These are phyloP conservation scores for Exophiala spinifera DNA, from an alignment of 2,329 filamentous ascomycete genomes.

Conservation along the genomic window DNA sequence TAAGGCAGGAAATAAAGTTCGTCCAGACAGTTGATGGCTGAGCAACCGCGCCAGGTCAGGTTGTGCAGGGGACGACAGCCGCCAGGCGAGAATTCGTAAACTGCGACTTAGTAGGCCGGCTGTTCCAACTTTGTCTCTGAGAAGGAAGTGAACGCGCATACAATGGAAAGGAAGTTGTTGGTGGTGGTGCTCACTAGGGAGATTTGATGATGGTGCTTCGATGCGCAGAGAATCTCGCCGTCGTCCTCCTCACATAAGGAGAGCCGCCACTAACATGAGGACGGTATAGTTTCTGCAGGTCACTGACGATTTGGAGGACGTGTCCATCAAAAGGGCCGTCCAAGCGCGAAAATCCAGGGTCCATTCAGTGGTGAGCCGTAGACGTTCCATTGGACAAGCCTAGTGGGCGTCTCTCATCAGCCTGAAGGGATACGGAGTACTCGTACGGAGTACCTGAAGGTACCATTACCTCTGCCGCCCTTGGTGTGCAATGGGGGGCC, in stretches of 20 bases:
- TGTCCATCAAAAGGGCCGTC: neutral
- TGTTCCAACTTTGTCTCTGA: neutral
- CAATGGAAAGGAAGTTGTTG: neutral
- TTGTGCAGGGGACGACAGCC: neutral
- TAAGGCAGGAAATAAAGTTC: constrained; percentile 2
- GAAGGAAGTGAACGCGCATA: neutral
- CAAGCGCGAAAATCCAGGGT: neutral
- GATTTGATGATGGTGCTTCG: neutral
- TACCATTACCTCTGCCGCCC: too few relatives aligned
- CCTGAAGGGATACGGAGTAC: too few relatives aligned
- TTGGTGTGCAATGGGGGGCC: too few relatives aligned
- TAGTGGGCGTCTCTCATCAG: too few relatives aligned
- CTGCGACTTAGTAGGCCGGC: neutral
- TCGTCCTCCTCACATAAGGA: neutral
- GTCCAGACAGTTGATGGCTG: constrained; percentile 14
- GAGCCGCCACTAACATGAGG: neutral
- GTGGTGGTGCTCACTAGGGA: neutral
- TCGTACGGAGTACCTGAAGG: too few relatives aligned
- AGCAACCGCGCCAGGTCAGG: constrained; percentile 10
- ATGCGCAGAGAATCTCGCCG: neutral
- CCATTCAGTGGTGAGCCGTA: neutral
- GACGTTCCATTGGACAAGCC: neutral
- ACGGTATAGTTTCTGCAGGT: neutral
- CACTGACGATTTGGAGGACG: constrained; percentile 2
- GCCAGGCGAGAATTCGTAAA: neutral